Conservation (phyloP, 371 early-diverging fungal species). For the Mortierella sp. region DNA sequence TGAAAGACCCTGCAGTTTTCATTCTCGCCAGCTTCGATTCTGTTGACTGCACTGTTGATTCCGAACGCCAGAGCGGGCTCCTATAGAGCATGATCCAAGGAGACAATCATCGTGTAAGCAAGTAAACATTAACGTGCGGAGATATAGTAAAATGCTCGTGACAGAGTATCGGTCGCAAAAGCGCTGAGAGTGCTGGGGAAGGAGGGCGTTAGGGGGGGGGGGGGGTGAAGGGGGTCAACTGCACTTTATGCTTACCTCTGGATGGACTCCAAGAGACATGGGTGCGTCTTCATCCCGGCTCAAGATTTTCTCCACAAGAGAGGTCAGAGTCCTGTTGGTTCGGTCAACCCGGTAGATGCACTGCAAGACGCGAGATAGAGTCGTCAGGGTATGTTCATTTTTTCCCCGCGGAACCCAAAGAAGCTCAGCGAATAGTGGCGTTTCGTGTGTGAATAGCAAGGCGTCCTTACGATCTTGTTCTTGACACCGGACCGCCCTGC, state of each 20-base stretch:
- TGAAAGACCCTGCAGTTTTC: conserved; percentile 71
- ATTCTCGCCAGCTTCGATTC: conserved; percentile 66
- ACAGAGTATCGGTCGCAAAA: too few species aligned
- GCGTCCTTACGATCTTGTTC: conserved; percentile 70
- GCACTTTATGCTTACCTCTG: conserved; percentile 56
- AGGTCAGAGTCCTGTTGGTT: conserved; percentile 61
- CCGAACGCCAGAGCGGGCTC: conserved; percentile 62
- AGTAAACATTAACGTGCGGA: too few species aligned
- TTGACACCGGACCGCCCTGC: conserved; percentile 73
- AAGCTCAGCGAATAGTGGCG: neutral
- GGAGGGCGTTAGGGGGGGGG: too few species aligned
- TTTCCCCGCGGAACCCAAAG: too few species aligned
- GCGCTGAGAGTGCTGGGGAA: too few species aligned
- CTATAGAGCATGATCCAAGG: conserved; percentile 26
- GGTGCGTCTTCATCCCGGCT: conserved; percentile 76
- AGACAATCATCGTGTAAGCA: too few species aligned
- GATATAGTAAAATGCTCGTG: too few species aligned
- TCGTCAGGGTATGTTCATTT: too few species aligned
- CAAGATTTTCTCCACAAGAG: conserved; percentile 61
- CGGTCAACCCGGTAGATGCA: conserved; percentile 63
- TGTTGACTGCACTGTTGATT: conserved; percentile 63
- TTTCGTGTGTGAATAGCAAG: neutral
- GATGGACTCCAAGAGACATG: conserved; percentile 75
- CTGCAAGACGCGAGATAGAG: conserved; percentile 40
- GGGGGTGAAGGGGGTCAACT: too few species aligned